A percentile compares a stretch with the other conserved stretches of the same genome.
phyloP scores from a whole-genome alignment of 2,329 filamentous ascomycete species.

The Venturia oleaginea region DNA sequence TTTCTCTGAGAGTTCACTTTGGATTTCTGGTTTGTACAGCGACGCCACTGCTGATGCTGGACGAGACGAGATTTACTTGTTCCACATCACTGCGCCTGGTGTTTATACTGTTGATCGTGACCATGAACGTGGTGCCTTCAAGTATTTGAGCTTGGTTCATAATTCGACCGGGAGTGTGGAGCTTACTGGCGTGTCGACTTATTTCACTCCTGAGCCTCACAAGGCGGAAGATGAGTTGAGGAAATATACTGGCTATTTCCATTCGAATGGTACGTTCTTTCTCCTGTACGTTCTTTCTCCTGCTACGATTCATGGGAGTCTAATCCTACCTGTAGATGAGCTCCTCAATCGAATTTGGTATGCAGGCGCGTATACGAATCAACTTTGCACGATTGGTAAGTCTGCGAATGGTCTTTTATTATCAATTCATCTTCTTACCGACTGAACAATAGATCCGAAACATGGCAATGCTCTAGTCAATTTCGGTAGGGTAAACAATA shows the following conservation, averaged over 20 bases:
- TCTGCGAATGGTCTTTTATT: not conserved
- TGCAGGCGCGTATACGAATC: slow-evolving; percentile 31
- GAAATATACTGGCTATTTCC: slow-evolving; percentile 34
- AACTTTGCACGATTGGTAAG: slow-evolving; percentile 28
- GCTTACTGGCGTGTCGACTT: slow-evolving; percentile 27
- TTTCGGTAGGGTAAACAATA: slow-evolving; percentile 24
- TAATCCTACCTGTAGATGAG: slow-evolving; percentile 25
- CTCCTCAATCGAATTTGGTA: slow-evolving; percentile 37
- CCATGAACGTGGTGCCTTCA: slow-evolving; percentile 37
- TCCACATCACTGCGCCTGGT: slow-evolving; percentile 31
- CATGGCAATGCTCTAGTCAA: slow-evolving; percentile 29
- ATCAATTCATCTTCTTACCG: not conserved
- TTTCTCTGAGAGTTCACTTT: slow-evolving; percentile 35
- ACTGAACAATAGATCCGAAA: slow-evolving; percentile 19
- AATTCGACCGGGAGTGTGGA: slow-evolving; percentile 34
- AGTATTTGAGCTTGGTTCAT: slow-evolving; percentile 37
- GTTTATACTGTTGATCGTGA: slow-evolving; percentile 33
- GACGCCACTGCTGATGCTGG: slow-evolving; percentile 40
- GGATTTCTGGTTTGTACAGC: slow-evolving; percentile 38
- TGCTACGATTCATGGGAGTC: not conserved
- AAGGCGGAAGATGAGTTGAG: slow-evolving; percentile 28
- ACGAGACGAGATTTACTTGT: slow-evolving; percentile 42
- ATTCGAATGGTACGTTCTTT: slow-evolving; percentile 27
- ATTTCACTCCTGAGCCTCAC: slow-evolving; percentile 39
- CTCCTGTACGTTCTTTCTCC: slow-evolving; percentile 14